Percentiles rank a stretch among this genome's conserved stretches.
Evolutionary conservation across 495 filamentous ascomycete genomes (phyloP).

Genomic region (Penicillium maclennaniae): DNA sequence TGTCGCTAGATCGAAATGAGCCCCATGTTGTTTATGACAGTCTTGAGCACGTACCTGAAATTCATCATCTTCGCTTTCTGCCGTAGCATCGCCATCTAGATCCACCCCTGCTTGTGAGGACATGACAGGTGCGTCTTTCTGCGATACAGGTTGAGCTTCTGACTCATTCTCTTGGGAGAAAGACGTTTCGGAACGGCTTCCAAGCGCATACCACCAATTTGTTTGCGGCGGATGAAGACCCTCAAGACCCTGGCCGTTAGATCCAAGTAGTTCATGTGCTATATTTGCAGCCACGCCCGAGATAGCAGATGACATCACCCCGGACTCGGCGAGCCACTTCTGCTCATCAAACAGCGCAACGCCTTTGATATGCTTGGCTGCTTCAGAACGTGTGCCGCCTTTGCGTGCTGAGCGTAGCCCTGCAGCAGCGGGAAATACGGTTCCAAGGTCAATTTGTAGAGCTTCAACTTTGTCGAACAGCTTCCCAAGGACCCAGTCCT

Average conservation of each 20-base stretch:
- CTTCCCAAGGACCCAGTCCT: conserved; percentile 73
- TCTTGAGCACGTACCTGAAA: conserved; percentile 31
- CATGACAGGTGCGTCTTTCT: neutral
- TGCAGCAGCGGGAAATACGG: conserved; percentile 64
- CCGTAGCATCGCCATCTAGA: conserved; percentile 15
- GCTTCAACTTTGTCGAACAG: conserved; percentile 75
- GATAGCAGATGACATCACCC: conserved; percentile 10
- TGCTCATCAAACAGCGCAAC: conserved; percentile 44
- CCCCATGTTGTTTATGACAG: neutral
- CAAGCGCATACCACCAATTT: conserved; percentile 41
- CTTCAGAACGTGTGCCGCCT: conserved; percentile 28
- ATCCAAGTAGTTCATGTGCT: conserved; percentile 21
- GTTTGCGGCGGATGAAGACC: conserved; percentile 18
- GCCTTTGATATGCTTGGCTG: conserved; percentile 44
- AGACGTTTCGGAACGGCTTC: neutral
- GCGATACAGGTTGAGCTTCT: neutral
- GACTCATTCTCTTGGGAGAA: conserved; percentile 1
- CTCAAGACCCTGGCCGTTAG: conserved; percentile 3
- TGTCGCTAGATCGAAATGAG: conserved; percentile 29
- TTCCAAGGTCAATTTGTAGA: conserved; percentile 60
- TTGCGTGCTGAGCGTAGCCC: conserved; percentile 37
- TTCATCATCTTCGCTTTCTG: conserved; percentile 31
- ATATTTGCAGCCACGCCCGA: conserved; percentile 25
- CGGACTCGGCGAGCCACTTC: conserved; percentile 33
- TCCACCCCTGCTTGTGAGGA: conserved; percentile 6